phyloP scores from a whole-genome alignment of 257 asterid species.

The Salvia splendens region DNA sequence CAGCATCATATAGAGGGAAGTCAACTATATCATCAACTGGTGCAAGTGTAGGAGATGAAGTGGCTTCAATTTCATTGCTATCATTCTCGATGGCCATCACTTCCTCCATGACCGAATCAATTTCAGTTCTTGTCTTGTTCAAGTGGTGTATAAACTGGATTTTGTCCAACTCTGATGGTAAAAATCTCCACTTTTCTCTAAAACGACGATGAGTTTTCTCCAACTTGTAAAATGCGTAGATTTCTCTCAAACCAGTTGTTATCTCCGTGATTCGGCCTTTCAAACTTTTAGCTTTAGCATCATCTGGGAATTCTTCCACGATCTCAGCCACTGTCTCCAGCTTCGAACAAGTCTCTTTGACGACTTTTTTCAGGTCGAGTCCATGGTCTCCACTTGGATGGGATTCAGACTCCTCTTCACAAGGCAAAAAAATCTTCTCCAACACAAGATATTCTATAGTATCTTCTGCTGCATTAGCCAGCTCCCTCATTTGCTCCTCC shows the following conservation, averaged over 20 bases:
- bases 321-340: neutral
- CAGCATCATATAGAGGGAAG: too few species aligned
- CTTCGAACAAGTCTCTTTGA: neutral
- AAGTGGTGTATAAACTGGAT: neutral
- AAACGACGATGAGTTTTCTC: neutral
- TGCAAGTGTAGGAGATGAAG: too few species aligned
- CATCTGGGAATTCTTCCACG: constrained; percentile 21
- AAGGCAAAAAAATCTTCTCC: neutral
- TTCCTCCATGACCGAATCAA: neutral
- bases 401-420: neutral
- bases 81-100: neutral
- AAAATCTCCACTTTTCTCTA: too few species aligned
- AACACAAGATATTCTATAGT: neutral
- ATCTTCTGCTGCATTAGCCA: neutral
- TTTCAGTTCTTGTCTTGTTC: neutral
- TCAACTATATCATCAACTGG: too few species aligned
- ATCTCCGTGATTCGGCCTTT: constrained; percentile 2
- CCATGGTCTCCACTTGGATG: neutral
- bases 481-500: constrained; percentile 7
- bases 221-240: neutral
- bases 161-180: too few species aligned
- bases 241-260: neutral
- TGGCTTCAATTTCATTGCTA: too few species aligned
- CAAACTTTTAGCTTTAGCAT: neutral
- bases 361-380: neutral